Evolutionary conservation across 176 grass and related monocot genomes (phyloP), one percentile per base, ranked within the genome.

Genomic region (Aechmea fasciata): DNA sequence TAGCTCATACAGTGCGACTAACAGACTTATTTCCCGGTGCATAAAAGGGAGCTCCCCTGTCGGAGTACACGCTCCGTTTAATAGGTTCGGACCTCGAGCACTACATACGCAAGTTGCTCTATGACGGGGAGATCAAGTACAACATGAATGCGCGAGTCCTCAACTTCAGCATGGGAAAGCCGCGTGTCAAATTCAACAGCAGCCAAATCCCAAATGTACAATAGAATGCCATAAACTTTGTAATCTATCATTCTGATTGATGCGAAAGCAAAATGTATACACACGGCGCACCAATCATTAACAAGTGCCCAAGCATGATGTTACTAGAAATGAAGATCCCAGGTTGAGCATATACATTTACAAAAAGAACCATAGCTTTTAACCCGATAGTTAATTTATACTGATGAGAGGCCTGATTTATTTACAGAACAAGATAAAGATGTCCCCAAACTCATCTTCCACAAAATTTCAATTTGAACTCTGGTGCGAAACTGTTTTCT

Each of bases 161-260:
- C 14, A 92, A 92, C 51, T 97, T 97, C 79, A 97, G 93, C 75
- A 97, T 97, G 93, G 93, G 89, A 51, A 92, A 97, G 67, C 89
- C 93, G 10, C 89, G 89, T 41, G 72, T 97, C 26, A 81, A 87
- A 74, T 97, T 97, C 86, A 97, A 93, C 69, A 97, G 65, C 79
- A 83, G 69, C 63, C 78, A 77, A 74, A 84, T 96, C 62, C 83
- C 82, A 14, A 77, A 91, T 75, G 83, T 66, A 69, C 47, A 79
- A 49, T 70, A 73, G 26, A 68, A 73, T 17, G 7, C 22, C 54
- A 57, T 24, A 14, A 79, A 69, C 13, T 69, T 18, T 13, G 13
- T 61, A 61, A 7, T 19, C 52, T 22, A 67, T 26, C 19, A 33
- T 73, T 57, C 49, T 80, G 48, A 78, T 24, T 67, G 47, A 67